These are phyloP conservation scores for Lotmaria passim DNA, from an alignment of 208 protist species.

Conservation along the genomic window DNA sequence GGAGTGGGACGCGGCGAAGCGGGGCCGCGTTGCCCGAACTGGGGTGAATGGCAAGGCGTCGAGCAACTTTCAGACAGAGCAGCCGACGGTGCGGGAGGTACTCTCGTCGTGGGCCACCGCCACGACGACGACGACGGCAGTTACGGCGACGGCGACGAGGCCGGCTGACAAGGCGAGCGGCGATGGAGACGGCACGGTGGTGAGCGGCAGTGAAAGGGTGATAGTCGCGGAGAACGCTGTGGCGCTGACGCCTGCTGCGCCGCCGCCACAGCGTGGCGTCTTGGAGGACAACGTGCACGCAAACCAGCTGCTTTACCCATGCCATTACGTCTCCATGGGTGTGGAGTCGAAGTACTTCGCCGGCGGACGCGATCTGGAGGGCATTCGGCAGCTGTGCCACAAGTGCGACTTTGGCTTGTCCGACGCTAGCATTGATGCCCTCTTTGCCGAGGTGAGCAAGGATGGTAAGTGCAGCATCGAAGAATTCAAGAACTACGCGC, in stretches of 20 bases:
- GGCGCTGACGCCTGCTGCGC: neutral
- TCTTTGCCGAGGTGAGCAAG: conserved; percentile 57
- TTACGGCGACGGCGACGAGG: neutral
- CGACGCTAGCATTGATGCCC: conserved; percentile 71
- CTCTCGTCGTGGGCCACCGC: conserved; percentile 59
- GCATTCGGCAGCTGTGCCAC: conserved; percentile 61
- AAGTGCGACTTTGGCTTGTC: conserved; percentile 76
- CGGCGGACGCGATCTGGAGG: conserved; percentile 65
- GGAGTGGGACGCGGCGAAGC: conserved; percentile 51
- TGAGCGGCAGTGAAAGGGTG: neutral
- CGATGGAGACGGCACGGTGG: neutral
- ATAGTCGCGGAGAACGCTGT: neutral
- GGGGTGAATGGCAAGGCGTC: conserved; percentile 35
- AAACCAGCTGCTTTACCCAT: conserved; percentile 82
- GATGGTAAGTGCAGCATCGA: conserved; percentile 78
- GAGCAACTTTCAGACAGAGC: conserved; percentile 41
- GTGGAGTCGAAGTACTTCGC: conserved; percentile 87
- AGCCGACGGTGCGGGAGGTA: conserved; percentile 55
- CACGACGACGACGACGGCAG: neutral
- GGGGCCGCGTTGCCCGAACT: conserved; percentile 18
- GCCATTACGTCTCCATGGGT: conserved; percentile 78
- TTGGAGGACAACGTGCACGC: conserved; percentile 74
- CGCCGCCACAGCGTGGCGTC: conserved; percentile 18
- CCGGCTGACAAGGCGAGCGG: conserved; percentile 1
- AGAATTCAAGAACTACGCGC: conserved; percentile 87